Evolutionary conservation across 2,329 filamentous ascomycete species (phyloP).

Genomic region (Reticulascus tulasneorum): DNA sequence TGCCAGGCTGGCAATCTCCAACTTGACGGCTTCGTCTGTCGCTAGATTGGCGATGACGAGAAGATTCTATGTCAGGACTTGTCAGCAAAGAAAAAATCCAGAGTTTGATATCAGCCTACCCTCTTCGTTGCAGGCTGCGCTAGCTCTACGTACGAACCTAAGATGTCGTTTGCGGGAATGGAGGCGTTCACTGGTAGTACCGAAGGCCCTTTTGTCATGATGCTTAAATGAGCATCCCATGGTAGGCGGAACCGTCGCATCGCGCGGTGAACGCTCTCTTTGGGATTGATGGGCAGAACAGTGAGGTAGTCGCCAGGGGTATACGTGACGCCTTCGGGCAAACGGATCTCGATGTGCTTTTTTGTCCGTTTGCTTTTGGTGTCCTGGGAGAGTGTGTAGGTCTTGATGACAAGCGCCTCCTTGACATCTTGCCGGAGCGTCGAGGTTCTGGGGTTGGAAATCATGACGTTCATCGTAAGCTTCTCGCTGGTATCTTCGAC

Average conservation of each 20-base stretch:
- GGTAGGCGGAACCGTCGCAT: constrained; percentile 65
- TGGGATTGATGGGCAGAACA: constrained; percentile 67
- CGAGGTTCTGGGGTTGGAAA: constrained; percentile 51
- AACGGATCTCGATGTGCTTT: constrained; percentile 63
- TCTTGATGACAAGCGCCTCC: constrained; percentile 53
- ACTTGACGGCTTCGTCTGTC: constrained; percentile 27
- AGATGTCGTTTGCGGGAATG: constrained; percentile 58
- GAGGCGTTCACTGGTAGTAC: constrained; percentile 52
- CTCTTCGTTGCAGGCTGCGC: constrained; percentile 69
- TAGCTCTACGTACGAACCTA: constrained; percentile 70
- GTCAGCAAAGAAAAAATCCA: constrained; percentile 12
- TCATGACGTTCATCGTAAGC: constrained; percentile 38
- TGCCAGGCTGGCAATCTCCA: constrained; percentile 31
- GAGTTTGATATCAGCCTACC: constrained; percentile 31
- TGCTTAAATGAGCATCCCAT: constrained; percentile 64
- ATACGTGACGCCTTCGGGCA: constrained; percentile 65
- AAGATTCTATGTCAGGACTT: constrained; percentile 29
- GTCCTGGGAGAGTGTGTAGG: constrained; percentile 42
- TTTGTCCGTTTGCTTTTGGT: constrained; percentile 46
- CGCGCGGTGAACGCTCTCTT: constrained; percentile 56
- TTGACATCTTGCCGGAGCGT: constrained; percentile 58
- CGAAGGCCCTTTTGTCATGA: constrained; percentile 47
- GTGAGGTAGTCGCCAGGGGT: constrained; percentile 73
- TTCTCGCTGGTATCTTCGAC: constrained; percentile 10
- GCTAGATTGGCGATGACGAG: constrained; percentile 17